Conservation (phyloP, 306 rosid species). For the Purshia tridentata region DNA sequence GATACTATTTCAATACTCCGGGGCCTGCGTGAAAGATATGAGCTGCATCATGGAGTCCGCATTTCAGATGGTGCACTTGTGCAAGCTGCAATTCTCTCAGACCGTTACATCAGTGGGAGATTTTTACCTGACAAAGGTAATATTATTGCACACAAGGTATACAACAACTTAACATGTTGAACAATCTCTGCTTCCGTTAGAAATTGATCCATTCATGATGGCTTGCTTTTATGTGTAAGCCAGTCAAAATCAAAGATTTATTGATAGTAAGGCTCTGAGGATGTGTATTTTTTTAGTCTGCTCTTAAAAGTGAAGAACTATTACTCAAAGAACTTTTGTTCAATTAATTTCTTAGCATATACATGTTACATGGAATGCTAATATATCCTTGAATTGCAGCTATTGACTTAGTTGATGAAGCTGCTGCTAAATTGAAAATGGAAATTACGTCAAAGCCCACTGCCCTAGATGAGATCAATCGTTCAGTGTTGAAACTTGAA, state of each 20-base stretch:
- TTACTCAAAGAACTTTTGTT: not conserved
- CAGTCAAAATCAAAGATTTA: not conserved
- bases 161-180: not conserved
- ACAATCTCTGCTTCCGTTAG: not conserved
- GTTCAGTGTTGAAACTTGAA: conserved; percentile 89
- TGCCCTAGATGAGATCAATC: conserved; percentile 93
- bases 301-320: not conserved
- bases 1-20: conserved; percentile 85
- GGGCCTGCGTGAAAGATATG: conserved; percentile 95
- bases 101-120: conserved; percentile 96
- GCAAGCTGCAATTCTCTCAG: conserved; percentile 95
- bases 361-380: conserved; percentile 17
- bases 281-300: not conserved
- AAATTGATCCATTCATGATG: not conserved
- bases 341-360: not conserved
- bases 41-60: conserved; percentile 98
- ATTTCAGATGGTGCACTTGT: conserved; percentile 97
- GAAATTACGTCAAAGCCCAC: conserved; percentile 98
- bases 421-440: conserved; percentile 98
- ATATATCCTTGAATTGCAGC: conserved; percentile 53
- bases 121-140: conserved; percentile 98
- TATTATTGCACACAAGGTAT: conserved; percentile 3
- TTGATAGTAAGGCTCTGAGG: not conserved
- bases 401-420: conserved; percentile 97
- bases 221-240: not conserved